Evolutionary conservation across 169 alveolate genomes (phyloP), one percentile per base, ranked within the genome.

Genomic region (Plasmodium reichenowi): DNA sequence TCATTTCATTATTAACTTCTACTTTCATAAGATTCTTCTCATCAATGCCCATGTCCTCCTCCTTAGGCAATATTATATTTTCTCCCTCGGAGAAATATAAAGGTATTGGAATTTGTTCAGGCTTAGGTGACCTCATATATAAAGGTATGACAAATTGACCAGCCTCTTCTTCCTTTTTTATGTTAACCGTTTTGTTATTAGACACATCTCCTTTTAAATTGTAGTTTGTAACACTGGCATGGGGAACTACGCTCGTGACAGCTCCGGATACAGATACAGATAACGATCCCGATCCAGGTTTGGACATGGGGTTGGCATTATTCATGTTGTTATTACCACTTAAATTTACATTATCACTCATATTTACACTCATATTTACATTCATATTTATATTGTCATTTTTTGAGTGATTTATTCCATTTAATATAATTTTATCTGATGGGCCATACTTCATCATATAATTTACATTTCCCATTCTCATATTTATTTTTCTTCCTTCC

Each of bases 111-210:
- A 75, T 75, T 20, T 75, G 88, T 43, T 75, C 88, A 4, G 88
- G 88, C 13, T 75, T 75, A 32, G 88, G 88, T 66, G 88, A 75
- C 24, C 88, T 62, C 88, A 75, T 75, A 24, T 75, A 75, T 63
- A 75, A 24, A 8, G 88, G 88, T 8, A 75, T 54, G 12, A 56
- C 88, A 67, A 75, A 75, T 10, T 63, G 66, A 64, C 58, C 50
- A 47, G 60, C 88, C 2, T 75, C 88, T 20, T 75, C 88, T 17
- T 63, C 88, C 54, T 75, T 75, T 56, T 75, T 75, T 48, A 38
- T n/a, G 29, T 32, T 20, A 13, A 12, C 62, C 8, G 6, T 10
- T 3, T 63, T 75, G 38, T 47, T 29, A 32, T 75, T 75, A 47
- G 52, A 63, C 24, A 75, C 24, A 3, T 75, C 88, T 10, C 4